Evolutionary conservation across 257 asterid species (phyloP).

Genomic region (Solanum raphanifolium): DNA sequence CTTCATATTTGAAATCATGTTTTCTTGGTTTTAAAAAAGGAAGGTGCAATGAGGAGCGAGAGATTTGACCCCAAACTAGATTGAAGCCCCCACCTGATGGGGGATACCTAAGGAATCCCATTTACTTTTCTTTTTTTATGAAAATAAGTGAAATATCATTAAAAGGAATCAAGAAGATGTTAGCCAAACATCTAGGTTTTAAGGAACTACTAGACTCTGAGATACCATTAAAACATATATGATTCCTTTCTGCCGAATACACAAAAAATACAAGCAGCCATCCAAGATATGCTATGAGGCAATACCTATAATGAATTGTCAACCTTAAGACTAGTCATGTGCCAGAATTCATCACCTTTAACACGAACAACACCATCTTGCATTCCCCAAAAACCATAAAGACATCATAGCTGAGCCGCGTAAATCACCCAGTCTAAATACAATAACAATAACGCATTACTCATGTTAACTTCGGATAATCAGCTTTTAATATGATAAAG

Average conservation of each 20-base stretch:
- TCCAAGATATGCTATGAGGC: not conserved
- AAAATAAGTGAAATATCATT: not conserved
- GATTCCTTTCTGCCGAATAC: not conserved
- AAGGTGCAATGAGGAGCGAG: not conserved
- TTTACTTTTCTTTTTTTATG: not conserved
- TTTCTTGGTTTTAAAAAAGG: not conserved
- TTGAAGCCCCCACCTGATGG: not conserved
- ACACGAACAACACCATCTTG: conserved; percentile 79
- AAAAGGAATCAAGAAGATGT: not conserved
- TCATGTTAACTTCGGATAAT: not conserved
- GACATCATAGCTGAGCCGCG: not conserved
- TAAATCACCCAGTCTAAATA: not conserved
- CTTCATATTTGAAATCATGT: not conserved
- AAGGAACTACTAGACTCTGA: not conserved
- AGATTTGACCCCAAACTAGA: not conserved
- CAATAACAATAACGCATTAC: not conserved
- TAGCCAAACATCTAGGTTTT: not conserved
- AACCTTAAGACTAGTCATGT: conserved; percentile 85
- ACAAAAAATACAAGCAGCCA: not conserved
- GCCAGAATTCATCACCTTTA: conserved; percentile 90
- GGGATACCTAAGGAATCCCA: not conserved
- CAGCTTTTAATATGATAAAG: not conserved
- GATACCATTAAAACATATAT: not conserved
- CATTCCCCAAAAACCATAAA: conserved; percentile 4
- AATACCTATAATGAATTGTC: conserved; percentile 59